Percentiles rank a stretch among this genome's conserved stretches.
phyloP scores from a whole-genome alignment of 2,329 filamentous ascomycete genomes.

The Neospermospora avenae region DNA sequence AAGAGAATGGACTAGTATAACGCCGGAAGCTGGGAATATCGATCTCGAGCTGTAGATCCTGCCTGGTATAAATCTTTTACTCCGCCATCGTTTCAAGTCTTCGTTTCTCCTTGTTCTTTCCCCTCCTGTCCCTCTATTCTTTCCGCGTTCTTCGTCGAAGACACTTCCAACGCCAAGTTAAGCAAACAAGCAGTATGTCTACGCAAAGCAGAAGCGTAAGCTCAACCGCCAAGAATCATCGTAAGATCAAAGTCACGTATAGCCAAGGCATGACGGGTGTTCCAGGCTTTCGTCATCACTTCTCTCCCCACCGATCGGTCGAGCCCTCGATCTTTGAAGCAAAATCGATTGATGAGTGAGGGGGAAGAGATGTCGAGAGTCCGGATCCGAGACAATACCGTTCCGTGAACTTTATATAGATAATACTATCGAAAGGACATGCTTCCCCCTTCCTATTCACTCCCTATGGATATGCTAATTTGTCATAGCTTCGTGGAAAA shows the following conservation, averaged over 20 bases:
- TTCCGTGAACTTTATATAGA: constrained; percentile 75
- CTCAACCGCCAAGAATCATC: constrained; percentile 22
- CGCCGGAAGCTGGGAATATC: not conserved
- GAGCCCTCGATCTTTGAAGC: too few relatives aligned
- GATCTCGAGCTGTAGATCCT: not conserved
- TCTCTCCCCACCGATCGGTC: not conserved
- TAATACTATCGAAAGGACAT: constrained; percentile 88
- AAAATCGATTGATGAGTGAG: not conserved
- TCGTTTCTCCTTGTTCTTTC: not conserved
- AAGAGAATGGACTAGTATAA: too few relatives aligned
- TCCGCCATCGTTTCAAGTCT: not conserved
- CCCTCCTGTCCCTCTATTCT: not conserved
- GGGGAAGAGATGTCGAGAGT: constrained; percentile 1
- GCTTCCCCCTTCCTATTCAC: constrained; percentile 55
- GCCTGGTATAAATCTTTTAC: not conserved
- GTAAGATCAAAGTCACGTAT: constrained; percentile 28
- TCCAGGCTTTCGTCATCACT: constrained; percentile 13
- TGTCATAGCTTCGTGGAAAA: constrained; percentile 30
- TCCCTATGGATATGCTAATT: constrained; percentile 43
- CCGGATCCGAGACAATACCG: constrained; percentile 73
- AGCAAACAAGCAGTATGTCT: constrained; percentile 22
- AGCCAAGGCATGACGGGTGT: constrained; percentile 29
- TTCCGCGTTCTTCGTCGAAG: not conserved
- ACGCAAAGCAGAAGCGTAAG: constrained; percentile 7
- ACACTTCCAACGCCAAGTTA: not conserved